Conservation (phyloP, 768 basidiomycete genomes). For the Psilocybe subaeruginosa region DNA sequence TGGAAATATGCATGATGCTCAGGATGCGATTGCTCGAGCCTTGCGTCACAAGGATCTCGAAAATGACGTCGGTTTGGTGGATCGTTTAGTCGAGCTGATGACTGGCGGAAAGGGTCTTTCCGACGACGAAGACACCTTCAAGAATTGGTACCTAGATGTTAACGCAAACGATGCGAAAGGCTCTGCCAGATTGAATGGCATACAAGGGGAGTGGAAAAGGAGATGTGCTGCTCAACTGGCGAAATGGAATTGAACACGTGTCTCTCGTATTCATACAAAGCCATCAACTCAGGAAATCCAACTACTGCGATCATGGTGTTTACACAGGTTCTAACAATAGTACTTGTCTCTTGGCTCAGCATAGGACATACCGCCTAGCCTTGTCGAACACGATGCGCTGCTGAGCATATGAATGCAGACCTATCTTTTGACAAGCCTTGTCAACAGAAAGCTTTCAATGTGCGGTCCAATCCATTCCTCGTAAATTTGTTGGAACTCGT, state of each 20-base stretch:
- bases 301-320: too few relatives aligned
- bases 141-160: constrained; percentile 17
- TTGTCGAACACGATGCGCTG: too few relatives aligned
- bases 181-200: constrained; percentile 14
- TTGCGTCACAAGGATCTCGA: constrained; percentile 28
- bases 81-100: constrained; percentile 26
- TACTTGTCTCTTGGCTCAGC: too few relatives aligned
- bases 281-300: background rate
- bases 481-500: too few relatives aligned
- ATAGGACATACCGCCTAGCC: too few relatives aligned
- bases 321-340: too few relatives aligned
- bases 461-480: too few relatives aligned
- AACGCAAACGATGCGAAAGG: constrained; percentile 18
- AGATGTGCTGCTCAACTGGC: constrained; percentile 21
- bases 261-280: background rate
- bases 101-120: constrained; percentile 27
- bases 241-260: constrained; percentile 11
- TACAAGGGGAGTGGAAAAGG: constrained; percentile 25
- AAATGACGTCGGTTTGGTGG: constrained; percentile 25
- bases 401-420: too few relatives aligned
- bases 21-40: constrained; percentile 27
- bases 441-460: too few relatives aligned
- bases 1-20: constrained; percentile 23
- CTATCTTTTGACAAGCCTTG: too few relatives aligned
- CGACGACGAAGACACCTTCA: constrained; percentile 25